Evolutionary conservation across 768 basidiomycete genomes (phyloP), one percentile per base, ranked within the genome.

Genomic region (Boletus eberwhitei): DNA sequence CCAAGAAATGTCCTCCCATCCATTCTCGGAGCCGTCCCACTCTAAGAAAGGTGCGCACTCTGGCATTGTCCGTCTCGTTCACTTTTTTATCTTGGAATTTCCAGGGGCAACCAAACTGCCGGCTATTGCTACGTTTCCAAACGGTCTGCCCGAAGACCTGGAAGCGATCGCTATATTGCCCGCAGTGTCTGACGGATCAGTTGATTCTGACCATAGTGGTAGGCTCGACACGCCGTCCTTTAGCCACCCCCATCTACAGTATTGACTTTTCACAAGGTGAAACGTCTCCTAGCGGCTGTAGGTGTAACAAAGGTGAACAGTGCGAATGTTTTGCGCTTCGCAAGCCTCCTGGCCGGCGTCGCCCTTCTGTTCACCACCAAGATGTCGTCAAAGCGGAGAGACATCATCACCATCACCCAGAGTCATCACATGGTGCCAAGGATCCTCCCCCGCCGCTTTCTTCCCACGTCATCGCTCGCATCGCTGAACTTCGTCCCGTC

Each of bases 41-140:
- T 71, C 68, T 50, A 85, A 85, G 76, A 87, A 87, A 84, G 85
- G 88, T 87, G 73, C 72, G 79, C 76, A 31, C 65, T 1, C 8
- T 22, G 5, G 3, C 4, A 5, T 14, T 4, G 8, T 16, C 57
- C 59, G 54, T 48, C 56, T 6, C 0, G 2, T 17, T 53, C 50
- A 19, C n/a, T 24, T 36, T 6, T 19, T 31, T 22, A 40, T 56
- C 63, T n/a, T 5, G 26, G 24, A 52, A 48, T 55, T 42, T 52
- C 37, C 46, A 87, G 87, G 79, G 64, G 74, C 72, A 61, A 80
- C 77, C 58, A 82, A 82, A 75, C 75, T 85, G 66, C 79, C 82
- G 64, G 80, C 81, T 64, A 74, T 80, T 75, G 87, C 89, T 79
- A 79, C 88, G 77, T 91, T 89, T 76, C 89, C 89, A 58, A 75